These are phyloP conservation scores for Podospora appendiculata DNA, from an alignment of 495 filamentous ascomycete species.

Conservation along the genomic window DNA sequence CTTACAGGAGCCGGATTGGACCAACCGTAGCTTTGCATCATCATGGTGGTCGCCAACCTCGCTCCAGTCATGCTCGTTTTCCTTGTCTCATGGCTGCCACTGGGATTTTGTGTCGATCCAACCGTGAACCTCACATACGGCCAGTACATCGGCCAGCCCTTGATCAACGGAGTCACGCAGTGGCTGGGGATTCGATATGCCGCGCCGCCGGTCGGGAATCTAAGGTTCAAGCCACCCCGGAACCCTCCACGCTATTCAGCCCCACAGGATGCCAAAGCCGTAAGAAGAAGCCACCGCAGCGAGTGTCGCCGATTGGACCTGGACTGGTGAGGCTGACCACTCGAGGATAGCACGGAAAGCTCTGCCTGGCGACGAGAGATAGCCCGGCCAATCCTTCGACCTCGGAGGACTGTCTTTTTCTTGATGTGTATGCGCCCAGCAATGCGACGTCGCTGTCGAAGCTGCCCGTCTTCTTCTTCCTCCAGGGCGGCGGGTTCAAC, in stretches of 20 bases:
- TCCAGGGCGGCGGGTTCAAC: slow-evolving; percentile 65
- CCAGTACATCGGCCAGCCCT: slow-evolving; percentile 21
- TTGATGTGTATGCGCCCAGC: slow-evolving; percentile 60
- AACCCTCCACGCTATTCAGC: slow-evolving; percentile 19
- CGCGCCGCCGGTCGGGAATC: slow-evolving; percentile 26
- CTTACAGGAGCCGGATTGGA: too few species aligned
- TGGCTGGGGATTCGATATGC: slow-evolving; percentile 38
- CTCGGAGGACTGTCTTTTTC: slow-evolving; percentile 63
- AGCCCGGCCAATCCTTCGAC: background rate
- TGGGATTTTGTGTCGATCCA: slow-evolving; percentile 2
- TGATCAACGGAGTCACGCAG: slow-evolving; percentile 26
- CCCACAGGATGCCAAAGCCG: slow-evolving; percentile 17
- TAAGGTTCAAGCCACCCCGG: slow-evolving; percentile 27
- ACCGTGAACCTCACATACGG: slow-evolving; percentile 32
- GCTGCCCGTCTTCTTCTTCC: slow-evolving; percentile 61
- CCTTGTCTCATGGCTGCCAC: too few species aligned
- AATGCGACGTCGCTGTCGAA: slow-evolving; percentile 35
- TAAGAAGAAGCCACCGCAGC: too few species aligned
- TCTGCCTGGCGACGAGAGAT: too few species aligned
- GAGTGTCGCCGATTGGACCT: too few species aligned
- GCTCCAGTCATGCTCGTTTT: too few species aligned
- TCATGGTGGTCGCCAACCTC: too few species aligned
- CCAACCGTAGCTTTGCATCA: too few species aligned
- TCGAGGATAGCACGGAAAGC: too few species aligned
- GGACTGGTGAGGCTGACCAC: too few species aligned